Base-by-base conservation (phyloP, 768 basidiomycete genomes). In the Boletus patriciae region DNA sequence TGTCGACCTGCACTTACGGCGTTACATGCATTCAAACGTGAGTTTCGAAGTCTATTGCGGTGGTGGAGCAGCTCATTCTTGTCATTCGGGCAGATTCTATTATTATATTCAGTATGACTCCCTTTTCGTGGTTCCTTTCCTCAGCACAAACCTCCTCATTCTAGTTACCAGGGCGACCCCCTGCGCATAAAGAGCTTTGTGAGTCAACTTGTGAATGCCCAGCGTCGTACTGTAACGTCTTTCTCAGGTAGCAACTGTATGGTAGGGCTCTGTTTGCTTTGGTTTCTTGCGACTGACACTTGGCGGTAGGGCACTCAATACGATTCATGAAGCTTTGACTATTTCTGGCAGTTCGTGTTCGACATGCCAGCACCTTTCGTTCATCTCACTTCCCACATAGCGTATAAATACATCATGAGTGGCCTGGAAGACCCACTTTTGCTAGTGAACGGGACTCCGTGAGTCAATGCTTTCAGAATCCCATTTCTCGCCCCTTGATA, bases 271-370 rank as follows among this genome's bases (percentile, higher is more conserved):
- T 11, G 10, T 4, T 19, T 16, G 3, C 16, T 13, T 36, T 3
- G 0, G 12, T 25, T 40, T 1, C 2, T 3, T 10, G 16, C 11
- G 0, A 29, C 25, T 34, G 15, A 65, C 23, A 2, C 13, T 27
- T 49, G 2, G 13, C 6, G n/a, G 31, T n/a, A 65, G 63, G 54
- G 27, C 19, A 15, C 29, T 59, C 13, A 21, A 57, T 18, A 65
- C 59, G 4, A n/a, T 57, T 13, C 63, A 64, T 9, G 62, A 65
- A 38, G 54, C 19, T 10, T 41, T 63, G 11, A 42, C 5, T 19
- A 6, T 63, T 8, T 8, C 37, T 19, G 58, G 62, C 23, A 42
- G 60, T 64, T 9, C 8, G 63, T 61, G 10, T 38, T 48, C 13
- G 1, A 7, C 16, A 8, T 15, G 2, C 16, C 7, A n/a, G 4